Evolutionary conservation across 116 monocot species (phyloP).

Genomic region (Posidonia oceanica): DNA sequence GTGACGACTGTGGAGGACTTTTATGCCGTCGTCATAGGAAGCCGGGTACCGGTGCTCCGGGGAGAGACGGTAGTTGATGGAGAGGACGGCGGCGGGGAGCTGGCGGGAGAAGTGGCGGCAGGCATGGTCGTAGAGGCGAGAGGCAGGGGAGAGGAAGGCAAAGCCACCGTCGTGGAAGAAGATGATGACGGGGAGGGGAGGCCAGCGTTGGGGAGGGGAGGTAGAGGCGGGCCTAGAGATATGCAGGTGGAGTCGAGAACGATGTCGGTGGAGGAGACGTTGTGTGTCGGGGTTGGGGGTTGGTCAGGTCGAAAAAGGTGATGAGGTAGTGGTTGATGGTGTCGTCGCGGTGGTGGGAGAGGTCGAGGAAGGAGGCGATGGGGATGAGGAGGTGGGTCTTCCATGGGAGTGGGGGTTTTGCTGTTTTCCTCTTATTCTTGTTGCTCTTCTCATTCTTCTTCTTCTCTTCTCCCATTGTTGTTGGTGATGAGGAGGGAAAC

Average conservation of each 20-base stretch:
- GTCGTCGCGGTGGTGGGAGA: background rate
- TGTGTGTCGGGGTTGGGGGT: background rate
- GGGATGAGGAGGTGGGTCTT: background rate
- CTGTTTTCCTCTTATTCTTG: background rate
- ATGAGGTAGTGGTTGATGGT: conserved; percentile 2
- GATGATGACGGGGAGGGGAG: conserved; percentile 1
- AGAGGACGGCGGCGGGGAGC: conserved; percentile 28
- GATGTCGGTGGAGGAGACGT: conserved; percentile 1
- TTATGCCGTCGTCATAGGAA: conserved; percentile 26
- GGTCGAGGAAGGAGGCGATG: conserved; percentile 5
- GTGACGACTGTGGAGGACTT: conserved; percentile 17
- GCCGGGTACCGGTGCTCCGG: conserved; percentile 56
- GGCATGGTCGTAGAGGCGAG: background rate
- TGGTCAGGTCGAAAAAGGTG: background rate
- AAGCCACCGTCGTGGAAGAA: conserved; percentile 10
- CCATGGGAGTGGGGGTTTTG: conserved; percentile 1
- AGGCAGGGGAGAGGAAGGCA: conserved; percentile 9
- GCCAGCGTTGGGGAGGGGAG: background rate
- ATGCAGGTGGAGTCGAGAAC: background rate
- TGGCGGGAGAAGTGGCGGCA: conserved; percentile 14
- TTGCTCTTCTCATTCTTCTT: too few species aligned
- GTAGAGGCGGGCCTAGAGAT: conserved; percentile 3
- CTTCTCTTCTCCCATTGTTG: too few species aligned
- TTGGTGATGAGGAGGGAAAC: too few species aligned
- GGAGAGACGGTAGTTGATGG: conserved; percentile 61